Evolutionary conservation across 768 basidiomycete species (phyloP), one percentile per base, ranked within the genome.

Genomic region (Imleria badia): DNA sequence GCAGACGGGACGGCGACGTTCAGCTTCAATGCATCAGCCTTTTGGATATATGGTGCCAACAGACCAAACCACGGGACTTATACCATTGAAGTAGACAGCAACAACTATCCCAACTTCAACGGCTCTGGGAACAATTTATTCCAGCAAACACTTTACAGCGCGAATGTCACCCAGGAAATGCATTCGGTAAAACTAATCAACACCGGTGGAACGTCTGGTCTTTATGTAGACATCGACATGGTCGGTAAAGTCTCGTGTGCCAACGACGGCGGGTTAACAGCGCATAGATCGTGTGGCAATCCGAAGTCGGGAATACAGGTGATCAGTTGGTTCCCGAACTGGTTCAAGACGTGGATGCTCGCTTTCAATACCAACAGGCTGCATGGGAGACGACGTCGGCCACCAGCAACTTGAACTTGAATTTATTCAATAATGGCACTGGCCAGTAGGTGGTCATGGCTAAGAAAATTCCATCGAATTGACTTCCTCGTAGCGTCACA

Each of bases 1-100:
- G 19, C 55, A 38, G 67, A 69, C 6, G 76, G 76, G 10, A 66
- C 60, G 19, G 75, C 73, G 15, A 74, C 67, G 0, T 77, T 82
- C 60, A 58, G 62, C n/a, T 82, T 82, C 68, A 76, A 77, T 40
- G 81, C 79, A 19, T 78, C 76, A 10, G 73, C 73, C 5, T 66
- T 83, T 17, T 72, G 74, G 65, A 66, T 83, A 26, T 82, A 73
- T 57, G 81, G 82, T 22, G 73, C 80, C 15, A 78, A 79, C 59
- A 72, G 80, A 43, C 53, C 55, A 3, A 80, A 78, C 53, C 79
- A 82, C 59, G 79, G 81, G 0, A 54, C 48, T 3, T 84, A 76
- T 56, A 70, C 75, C 36, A 71, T 83, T 35, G 67, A 66, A 35
- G 58, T 83, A 3, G 80, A 82, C 64, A 58, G 64, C 29, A 59